phyloP scores from a whole-genome alignment of 495 filamentous ascomycete species.

The Schizothecium vesticola region DNA sequence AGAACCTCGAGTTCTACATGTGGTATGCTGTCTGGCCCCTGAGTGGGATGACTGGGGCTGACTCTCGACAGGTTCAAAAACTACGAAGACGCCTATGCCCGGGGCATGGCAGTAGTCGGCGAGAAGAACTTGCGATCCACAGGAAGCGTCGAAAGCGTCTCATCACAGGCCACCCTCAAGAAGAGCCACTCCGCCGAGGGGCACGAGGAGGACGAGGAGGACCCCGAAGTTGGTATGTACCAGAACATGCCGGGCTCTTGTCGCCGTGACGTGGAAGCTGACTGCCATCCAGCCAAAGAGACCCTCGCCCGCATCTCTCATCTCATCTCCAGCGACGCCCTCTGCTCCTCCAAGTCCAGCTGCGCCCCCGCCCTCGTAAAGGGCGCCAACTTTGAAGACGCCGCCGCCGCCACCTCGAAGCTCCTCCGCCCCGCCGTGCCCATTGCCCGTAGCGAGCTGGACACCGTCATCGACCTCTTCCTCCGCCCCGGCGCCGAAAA shows the following conservation, averaged over 20 bases:
- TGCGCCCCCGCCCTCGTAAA: slow-evolving; percentile 6
- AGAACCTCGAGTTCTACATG: slow-evolving; percentile 64
- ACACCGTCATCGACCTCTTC: slow-evolving; percentile 34
- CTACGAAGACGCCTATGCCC: slow-evolving; percentile 32
- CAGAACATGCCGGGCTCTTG: not conserved
- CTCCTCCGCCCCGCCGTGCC: slow-evolving; percentile 2
- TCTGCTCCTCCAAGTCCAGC: slow-evolving; percentile 23
- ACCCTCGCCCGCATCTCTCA: slow-evolving; percentile 32
- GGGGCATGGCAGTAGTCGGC: slow-evolving; percentile 15
- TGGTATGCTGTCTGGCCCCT: slow-evolving; percentile 51
- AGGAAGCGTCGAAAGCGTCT: slow-evolving; percentile 24
- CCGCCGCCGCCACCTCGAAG: slow-evolving; percentile 2
- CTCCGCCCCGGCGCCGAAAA: slow-evolving; percentile 32
- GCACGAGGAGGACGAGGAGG: slow-evolving; percentile 7
- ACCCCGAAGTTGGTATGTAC: slow-evolving; percentile 25
- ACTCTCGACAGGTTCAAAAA: slow-evolving; percentile 32
- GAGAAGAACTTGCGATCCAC: slow-evolving; percentile 25
- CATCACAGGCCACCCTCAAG: slow-evolving; percentile 22
- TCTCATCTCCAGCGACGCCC: slow-evolving; percentile 28
- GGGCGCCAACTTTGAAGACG: slow-evolving; percentile 6
- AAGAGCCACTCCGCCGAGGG: not conserved
- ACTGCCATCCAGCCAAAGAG: slow-evolving; percentile 18
- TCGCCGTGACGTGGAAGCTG: not conserved
- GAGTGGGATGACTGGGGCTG: not conserved
- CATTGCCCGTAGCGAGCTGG: slow-evolving; percentile 26